Conservation (phyloP, 2,329 filamentous ascomycete genomes). For the Metarhizium album region DNA sequence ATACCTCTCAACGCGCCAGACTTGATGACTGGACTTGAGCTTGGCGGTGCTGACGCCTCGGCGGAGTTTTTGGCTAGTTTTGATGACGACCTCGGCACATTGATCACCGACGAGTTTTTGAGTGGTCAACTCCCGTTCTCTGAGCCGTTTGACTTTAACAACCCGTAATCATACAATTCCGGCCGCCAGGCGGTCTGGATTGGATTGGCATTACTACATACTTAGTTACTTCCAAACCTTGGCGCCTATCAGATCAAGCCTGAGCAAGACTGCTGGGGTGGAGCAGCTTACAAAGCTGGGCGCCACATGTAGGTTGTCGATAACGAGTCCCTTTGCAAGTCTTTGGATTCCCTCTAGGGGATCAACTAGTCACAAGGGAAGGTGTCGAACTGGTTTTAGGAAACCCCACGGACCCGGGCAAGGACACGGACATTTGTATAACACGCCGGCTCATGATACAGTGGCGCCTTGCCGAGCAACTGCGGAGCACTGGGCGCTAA, state of each 20-base stretch:
- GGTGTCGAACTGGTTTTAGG: no score
- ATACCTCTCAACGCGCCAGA: conserved; percentile 21
- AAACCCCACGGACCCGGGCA: no score
- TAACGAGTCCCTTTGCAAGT: no score
- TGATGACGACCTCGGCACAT: conserved; percentile 21
- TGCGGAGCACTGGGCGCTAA: no score
- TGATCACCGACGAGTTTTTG: conserved; percentile 24
- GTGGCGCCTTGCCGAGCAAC: no score
- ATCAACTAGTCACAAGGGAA: no score
- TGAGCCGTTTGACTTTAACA: conserved; percentile 21
- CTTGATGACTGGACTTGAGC: conserved; percentile 22
- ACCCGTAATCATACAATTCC: conserved; percentile 4
- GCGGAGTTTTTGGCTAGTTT: conserved; percentile 18
- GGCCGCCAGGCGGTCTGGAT: no score
- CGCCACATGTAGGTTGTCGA: background rate
- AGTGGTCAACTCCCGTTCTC: conserved; percentile 22
- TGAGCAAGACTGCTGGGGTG: background rate
- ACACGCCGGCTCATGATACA: no score
- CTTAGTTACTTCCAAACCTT: no score
- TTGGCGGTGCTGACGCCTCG: conserved; percentile 13
- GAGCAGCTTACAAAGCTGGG: background rate
- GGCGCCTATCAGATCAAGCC: background rate
- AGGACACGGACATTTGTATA: background rate
- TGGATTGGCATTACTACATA: no score
- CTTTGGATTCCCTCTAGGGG: no score